These are phyloP conservation scores for Ogataea wickerhamii DNA, from an alignment of 805 yeast species.

Conservation along the genomic window DNA sequence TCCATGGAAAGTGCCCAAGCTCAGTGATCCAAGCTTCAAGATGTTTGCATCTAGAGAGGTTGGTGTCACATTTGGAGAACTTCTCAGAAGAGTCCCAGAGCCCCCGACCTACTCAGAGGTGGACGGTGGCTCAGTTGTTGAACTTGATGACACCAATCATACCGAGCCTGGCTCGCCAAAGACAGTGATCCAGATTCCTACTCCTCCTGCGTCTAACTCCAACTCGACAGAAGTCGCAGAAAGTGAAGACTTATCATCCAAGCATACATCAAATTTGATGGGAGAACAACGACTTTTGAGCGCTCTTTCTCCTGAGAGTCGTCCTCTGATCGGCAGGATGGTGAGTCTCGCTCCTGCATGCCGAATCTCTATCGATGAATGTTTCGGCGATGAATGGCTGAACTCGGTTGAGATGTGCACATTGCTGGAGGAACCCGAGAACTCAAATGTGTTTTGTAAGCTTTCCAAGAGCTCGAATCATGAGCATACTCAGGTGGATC, in stretches of 20 bases:
- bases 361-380: conserved; percentile 75
- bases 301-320: conserved; percentile 68
- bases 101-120: conserved; percentile 35
- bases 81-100: conserved; percentile 53
- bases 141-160: conserved; percentile 3
- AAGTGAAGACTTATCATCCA: conserved; percentile 14
- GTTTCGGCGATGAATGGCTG: conserved; percentile 71
- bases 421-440: conserved; percentile 39
- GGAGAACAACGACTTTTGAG: conserved; percentile 71
- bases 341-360: conserved; percentile 84
- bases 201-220: conserved; percentile 21
- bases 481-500: conserved; percentile 84
- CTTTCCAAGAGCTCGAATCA: conserved; percentile 55
- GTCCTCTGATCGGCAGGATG: conserved; percentile 69
- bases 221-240: conserved; percentile 16
- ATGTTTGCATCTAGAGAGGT: conserved; percentile 72
- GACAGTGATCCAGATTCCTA: conserved; percentile 10
- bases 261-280: conserved; percentile 59
- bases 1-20: conserved; percentile 92
- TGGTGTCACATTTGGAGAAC: conserved; percentile 61
- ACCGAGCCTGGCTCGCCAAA: not conserved
- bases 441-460: conserved; percentile 33
- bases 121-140: conserved; percentile 5
- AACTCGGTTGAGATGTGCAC: conserved; percentile 66
- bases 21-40: conserved; percentile 77